Evolutionary conservation across 306 rosid species (phyloP).

Genomic region (Rosa persica): DNA sequence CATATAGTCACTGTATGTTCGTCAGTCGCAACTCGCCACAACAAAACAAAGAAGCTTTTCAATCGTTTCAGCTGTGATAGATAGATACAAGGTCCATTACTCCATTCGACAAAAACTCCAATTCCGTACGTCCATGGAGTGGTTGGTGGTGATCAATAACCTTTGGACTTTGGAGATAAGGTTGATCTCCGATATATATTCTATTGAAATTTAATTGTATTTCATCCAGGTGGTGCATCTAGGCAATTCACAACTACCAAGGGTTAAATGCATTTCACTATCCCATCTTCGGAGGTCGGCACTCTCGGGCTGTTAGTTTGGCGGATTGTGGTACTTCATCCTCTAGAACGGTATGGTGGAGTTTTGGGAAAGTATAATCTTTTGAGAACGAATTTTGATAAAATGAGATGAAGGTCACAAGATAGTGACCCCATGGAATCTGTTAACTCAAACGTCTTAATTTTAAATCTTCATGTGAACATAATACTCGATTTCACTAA

Average conservation of each 20-base stretch:
- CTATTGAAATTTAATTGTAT: not conserved
- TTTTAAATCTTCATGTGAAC: not conserved
- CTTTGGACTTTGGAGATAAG: not conserved
- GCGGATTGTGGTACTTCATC: not conserved
- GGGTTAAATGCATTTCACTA: not conserved
- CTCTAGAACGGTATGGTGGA: no score
- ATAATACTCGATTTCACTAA: not conserved
- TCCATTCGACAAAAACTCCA: not conserved
- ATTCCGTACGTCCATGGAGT: not conserved
- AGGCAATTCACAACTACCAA: not conserved
- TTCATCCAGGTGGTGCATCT: not conserved
- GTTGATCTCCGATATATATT: not conserved
- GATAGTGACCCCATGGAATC: no score
- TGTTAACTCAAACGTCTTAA: not conserved
- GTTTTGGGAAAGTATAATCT: not conserved
- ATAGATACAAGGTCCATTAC: not conserved
- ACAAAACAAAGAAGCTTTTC: not conserved
- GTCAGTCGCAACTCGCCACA: constrained; percentile 7
- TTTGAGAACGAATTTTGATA: not conserved
- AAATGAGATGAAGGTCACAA: not conserved
- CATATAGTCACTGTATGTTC: not conserved
- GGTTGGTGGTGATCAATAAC: not conserved
- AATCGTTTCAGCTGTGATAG: not conserved
- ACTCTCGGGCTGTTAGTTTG: not conserved
- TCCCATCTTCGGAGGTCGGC: not conserved